Percentiles rank a stretch among this genome's conserved stretches.
These are phyloP conservation scores for Pichia ethanolica DNA, from an alignment of 805 yeast species.

Conservation along the genomic window DNA sequence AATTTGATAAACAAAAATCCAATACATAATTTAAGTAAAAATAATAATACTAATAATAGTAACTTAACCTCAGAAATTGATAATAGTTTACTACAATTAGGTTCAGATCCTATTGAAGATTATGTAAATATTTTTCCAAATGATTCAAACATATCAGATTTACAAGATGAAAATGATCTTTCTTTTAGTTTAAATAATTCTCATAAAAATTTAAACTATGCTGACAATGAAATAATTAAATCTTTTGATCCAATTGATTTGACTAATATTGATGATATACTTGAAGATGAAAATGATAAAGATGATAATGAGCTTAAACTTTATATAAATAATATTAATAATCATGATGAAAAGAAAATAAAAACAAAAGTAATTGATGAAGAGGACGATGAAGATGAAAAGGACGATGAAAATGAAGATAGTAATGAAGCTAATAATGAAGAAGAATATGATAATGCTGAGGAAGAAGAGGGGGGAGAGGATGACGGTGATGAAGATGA, in stretches of 20 bases:
- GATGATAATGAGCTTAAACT: neutral
- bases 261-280: neutral
- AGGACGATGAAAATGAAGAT: neutral
- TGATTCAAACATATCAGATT: neutral
- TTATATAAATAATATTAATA: no score
- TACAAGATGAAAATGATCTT: neutral
- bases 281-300: constrained; percentile 3
- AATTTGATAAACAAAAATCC: neutral
- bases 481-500: neutral
- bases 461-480: neutral
- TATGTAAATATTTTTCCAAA: neutral
- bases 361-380: neutral
- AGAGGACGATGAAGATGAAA: neutral
- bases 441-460: constrained; percentile 2
- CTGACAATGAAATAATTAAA: no score
- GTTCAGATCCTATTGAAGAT: constrained; percentile 4
- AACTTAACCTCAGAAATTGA: neutral
- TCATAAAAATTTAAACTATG: no score
- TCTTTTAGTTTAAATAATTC: no score
- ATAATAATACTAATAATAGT: neutral
- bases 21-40: neutral
- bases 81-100: neutral
- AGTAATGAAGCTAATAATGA: neutral
- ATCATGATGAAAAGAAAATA: neutral
- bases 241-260: neutral